A percentile compares a stretch with the other conserved stretches of the same genome.
phyloP scores from a whole-genome alignment of 306 rosid genomes.

The Prunus mume region DNA sequence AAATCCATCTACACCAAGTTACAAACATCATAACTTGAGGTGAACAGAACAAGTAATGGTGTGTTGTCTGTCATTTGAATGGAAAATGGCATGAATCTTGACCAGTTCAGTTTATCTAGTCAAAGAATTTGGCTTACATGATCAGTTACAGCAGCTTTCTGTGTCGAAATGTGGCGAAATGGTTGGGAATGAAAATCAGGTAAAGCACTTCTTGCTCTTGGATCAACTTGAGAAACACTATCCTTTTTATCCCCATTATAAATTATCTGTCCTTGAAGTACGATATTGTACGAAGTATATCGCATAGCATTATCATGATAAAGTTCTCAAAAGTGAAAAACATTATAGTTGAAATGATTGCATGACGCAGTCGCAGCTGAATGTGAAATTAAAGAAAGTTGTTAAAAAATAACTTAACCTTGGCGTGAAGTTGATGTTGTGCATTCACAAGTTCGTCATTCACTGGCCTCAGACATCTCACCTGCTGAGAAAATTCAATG shows the following conservation, averaged over 20 bases:
- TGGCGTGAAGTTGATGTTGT: constrained; percentile 27
- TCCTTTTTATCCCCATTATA: constrained; percentile 26
- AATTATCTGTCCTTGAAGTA: constrained; percentile 38
- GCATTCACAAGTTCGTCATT: constrained; percentile 33
- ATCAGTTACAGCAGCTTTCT: constrained; percentile 40
- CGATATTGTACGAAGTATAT: constrained; percentile 34
- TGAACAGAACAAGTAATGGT: constrained; percentile 1
- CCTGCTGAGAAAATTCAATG: constrained; percentile 2
- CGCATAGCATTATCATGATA: constrained; percentile 14
- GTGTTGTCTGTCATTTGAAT: constrained; percentile 13
- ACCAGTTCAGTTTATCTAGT: not conserved
- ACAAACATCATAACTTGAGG: constrained; percentile 10
- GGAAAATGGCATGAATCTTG: not conserved
- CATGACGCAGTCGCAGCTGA: not conserved
- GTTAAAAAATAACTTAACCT: constrained; percentile 27
- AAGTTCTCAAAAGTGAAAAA: constrained; percentile 1
- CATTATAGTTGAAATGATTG: not conserved
- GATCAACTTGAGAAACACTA: constrained; percentile 32
- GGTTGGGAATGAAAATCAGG: constrained; percentile 39
- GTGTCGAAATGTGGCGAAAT: constrained; percentile 28
- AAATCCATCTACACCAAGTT: not conserved
- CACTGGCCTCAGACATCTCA: constrained; percentile 26
- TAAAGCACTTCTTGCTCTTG: constrained; percentile 33
- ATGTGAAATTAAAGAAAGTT: constrained; percentile 6
- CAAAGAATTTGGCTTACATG: constrained; percentile 53